Percentiles rank a stretch among this genome's conserved stretches.
Evolutionary conservation across 1,284 basidiomycete genomes (phyloP).

Genomic region (Serendipita sp.): DNA sequence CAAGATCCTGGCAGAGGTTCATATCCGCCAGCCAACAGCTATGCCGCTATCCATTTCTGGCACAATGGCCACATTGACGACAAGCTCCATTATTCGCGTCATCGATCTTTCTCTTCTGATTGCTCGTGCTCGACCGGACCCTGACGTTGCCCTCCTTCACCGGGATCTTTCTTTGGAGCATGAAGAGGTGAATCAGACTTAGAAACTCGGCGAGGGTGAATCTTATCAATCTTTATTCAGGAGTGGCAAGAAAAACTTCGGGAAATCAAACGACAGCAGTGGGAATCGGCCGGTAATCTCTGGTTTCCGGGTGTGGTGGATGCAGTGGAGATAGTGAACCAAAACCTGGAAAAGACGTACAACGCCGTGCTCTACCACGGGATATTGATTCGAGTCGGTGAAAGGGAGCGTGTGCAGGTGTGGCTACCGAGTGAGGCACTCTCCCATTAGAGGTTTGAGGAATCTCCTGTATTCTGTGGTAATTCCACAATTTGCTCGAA

Average conservation of each 20-base stretch:
- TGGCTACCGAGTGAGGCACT: not conserved
- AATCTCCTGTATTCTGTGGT: not conserved
- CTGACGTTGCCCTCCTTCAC: not conserved
- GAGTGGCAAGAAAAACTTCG: not conserved
- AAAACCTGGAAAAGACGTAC: not conserved
- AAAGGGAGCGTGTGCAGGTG: not conserved
- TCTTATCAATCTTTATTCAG: not conserved
- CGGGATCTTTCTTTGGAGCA: not conserved
- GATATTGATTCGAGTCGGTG: not conserved
- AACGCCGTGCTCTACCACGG: not conserved
- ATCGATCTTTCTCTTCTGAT: not conserved
- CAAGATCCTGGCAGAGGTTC: not conserved
- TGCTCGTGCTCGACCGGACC: not conserved
- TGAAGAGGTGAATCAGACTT: not conserved
- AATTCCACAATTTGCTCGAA: conserved; percentile 69
- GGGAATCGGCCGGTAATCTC: not conserved
- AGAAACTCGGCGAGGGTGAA: not conserved
- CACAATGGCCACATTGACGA: not conserved
- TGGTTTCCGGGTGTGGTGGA: not conserved
- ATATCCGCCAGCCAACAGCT: not conserved
- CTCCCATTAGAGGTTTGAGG: not conserved
- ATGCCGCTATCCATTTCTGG: not conserved
- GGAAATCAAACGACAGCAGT: not conserved
- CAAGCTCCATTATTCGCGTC: not conserved
- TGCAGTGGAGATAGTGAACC: not conserved